phyloP scores from a whole-genome alignment of 805 yeast species.

The Zygosaccharomyces siamensis region DNA sequence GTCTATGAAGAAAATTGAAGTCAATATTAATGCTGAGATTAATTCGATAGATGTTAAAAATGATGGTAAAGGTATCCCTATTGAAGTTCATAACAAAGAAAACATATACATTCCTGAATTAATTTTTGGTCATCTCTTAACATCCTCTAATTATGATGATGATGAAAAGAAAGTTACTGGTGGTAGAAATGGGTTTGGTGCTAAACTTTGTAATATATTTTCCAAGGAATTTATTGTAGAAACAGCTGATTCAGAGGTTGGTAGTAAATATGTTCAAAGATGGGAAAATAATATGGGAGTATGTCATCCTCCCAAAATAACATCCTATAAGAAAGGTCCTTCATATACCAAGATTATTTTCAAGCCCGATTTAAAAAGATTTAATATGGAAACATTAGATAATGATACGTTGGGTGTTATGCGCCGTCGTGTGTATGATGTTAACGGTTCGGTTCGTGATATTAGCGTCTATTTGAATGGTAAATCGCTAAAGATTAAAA shows the following conservation, averaged over 20 bases:
- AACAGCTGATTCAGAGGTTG: slow-evolving; percentile 72
- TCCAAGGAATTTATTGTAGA: slow-evolving; percentile 82
- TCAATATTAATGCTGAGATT: slow-evolving; percentile 69
- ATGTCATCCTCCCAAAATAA: slow-evolving; percentile 71
- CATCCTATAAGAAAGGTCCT: slow-evolving; percentile 44
- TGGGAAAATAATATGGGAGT: slow-evolving; percentile 86
- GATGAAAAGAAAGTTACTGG: slow-evolving; percentile 94
- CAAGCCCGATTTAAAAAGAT: slow-evolving; percentile 79
- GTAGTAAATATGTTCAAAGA: slow-evolving; percentile 64
- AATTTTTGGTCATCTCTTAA: slow-evolving; percentile 89
- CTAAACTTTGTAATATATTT: slow-evolving; percentile 93
- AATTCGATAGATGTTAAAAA: slow-evolving; percentile 77
- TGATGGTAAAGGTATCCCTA: slow-evolving; percentile 94
- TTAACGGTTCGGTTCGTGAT: slow-evolving; percentile 89
- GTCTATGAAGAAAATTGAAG: slow-evolving; percentile 77
- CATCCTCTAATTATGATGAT: slow-evolving; percentile 95
- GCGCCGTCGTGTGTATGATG: slow-evolving; percentile 89
- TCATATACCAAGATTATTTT: slow-evolving; percentile 87
- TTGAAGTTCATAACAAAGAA: slow-evolving; percentile 89
- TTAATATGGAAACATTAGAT: slow-evolving; percentile 81
- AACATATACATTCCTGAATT: slow-evolving; percentile 91
- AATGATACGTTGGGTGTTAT: slow-evolving; percentile 78
- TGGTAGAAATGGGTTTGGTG: slow-evolving; percentile 98
- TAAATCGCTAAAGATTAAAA: slow-evolving; percentile 58
- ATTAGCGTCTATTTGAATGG: slow-evolving; percentile 76